A percentile compares a stretch with the other conserved stretches of the same genome.
Evolutionary conservation across 2,329 filamentous ascomycete species (phyloP).

Genomic region (Talaromyces sp.): DNA sequence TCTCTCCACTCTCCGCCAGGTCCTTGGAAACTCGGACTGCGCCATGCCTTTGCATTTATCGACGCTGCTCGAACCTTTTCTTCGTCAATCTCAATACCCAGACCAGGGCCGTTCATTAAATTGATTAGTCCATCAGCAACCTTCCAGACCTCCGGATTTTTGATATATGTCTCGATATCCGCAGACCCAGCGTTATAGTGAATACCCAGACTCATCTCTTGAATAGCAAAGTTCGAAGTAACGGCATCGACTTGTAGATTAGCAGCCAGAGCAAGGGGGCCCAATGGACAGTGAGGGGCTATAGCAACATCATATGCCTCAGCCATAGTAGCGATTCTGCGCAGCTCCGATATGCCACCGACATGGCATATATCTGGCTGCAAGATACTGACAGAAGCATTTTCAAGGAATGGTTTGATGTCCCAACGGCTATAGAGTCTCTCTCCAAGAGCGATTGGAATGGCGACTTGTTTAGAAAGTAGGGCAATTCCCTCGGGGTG

Average conservation of each 20-base stretch:
- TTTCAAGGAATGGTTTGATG: slow-evolving; percentile 67
- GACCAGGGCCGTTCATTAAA: slow-evolving; percentile 56
- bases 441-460: slow-evolving; percentile 70
- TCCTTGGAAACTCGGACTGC: slow-evolving; percentile 64
- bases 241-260: slow-evolving; percentile 64
- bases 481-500: slow-evolving; percentile 64
- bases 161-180: slow-evolving; percentile 64
- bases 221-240: slow-evolving; percentile 66
- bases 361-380: slow-evolving; percentile 71
- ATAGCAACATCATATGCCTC: slow-evolving; percentile 71
- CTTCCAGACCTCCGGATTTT: slow-evolving; percentile 62
- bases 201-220: slow-evolving; percentile 76
- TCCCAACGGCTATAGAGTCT: slow-evolving; percentile 71
- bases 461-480: slow-evolving; percentile 54
- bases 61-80: slow-evolving; percentile 60
- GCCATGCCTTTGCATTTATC: slow-evolving; percentile 60
- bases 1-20: slow-evolving; percentile 65
- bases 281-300: slow-evolving; percentile 70
- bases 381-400: slow-evolving; percentile 65
- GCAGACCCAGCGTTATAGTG: slow-evolving; percentile 68
- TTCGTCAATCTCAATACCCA: slow-evolving; percentile 71
- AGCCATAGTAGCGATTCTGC: slow-evolving; percentile 66
- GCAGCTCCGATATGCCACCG: slow-evolving; percentile 69
- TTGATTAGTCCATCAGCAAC: slow-evolving; percentile 64
- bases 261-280: slow-evolving; percentile 69